phyloP scores from a whole-genome alignment of 805 yeast species.

The Metschnikowia corniflorae region DNA sequence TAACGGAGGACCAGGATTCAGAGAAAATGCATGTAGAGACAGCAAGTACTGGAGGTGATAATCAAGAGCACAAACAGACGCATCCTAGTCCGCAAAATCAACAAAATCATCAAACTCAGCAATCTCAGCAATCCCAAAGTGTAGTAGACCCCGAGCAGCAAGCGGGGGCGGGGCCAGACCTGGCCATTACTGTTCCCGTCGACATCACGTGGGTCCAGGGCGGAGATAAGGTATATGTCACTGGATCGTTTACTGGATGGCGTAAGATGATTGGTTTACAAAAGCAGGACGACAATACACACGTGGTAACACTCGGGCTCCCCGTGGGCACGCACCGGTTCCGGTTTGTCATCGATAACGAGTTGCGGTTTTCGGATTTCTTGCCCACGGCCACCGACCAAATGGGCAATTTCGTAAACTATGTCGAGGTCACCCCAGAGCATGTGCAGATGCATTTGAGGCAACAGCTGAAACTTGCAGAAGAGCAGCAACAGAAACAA shows the following conservation, averaged over 20 bases:
- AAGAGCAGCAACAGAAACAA: constrained; percentile 19
- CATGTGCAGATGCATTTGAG: constrained; percentile 29
- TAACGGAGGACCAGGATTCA: constrained; percentile 61
- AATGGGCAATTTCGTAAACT: constrained; percentile 92
- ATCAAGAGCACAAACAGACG: neutral
- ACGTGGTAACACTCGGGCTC: constrained; percentile 66
- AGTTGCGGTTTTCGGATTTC: constrained; percentile 79
- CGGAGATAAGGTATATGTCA: constrained; percentile 92
- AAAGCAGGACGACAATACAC: constrained; percentile 49
- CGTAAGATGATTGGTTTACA: constrained; percentile 90
- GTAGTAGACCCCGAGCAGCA: neutral
- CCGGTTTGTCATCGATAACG: constrained; percentile 91
- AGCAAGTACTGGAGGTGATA: neutral
- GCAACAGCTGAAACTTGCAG: constrained; percentile 23
- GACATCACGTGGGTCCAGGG: constrained; percentile 93
- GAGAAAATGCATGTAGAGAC: constrained; percentile 45
- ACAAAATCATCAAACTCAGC: neutral
- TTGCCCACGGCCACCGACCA: constrained; percentile 97
- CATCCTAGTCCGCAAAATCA: neutral
- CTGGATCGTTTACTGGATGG: constrained; percentile 98
- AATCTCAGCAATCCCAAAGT: neutral
- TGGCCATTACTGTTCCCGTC: constrained; percentile 43
- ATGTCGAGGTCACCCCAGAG: constrained; percentile 67
- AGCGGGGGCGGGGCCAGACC: constrained; percentile 19
- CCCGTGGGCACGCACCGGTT: constrained; percentile 93